These are phyloP conservation scores for Coemansia asiatica DNA, from an alignment of 192 early-diverging fungal species.

Conservation along the genomic window DNA sequence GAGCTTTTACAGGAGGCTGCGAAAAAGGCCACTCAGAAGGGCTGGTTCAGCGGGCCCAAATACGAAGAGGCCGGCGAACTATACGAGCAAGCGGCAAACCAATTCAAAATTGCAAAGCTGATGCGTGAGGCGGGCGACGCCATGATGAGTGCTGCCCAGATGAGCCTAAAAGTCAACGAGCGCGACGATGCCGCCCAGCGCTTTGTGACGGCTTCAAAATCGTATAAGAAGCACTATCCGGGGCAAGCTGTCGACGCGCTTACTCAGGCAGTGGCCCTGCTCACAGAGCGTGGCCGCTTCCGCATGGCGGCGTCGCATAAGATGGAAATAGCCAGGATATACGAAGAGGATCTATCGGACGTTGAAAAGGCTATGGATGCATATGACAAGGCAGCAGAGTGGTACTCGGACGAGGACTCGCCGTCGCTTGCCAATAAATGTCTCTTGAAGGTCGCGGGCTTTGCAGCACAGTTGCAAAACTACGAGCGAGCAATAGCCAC, in stretches of 20 bases:
- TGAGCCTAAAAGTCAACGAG: conserved; percentile 74
- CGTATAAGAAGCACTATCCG: conserved; percentile 83
- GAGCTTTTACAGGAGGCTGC: conserved; percentile 68
- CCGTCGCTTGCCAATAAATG: conserved; percentile 89
- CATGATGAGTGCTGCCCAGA: conserved; percentile 79
- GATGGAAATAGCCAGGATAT: conserved; percentile 91
- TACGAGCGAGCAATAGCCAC: conserved; percentile 87
- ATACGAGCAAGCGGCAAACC: conserved; percentile 87
- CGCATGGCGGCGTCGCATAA: conserved; percentile 88
- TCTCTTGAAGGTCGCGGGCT: conserved; percentile 84
- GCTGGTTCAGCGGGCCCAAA: conserved; percentile 81
- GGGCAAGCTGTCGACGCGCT: conserved; percentile 75
- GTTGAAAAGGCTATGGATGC: conserved; percentile 77
- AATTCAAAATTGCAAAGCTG: conserved; percentile 89
- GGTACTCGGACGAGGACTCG: conserved; percentile 90
- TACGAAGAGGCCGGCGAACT: conserved; percentile 94
- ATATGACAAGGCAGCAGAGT: conserved; percentile 89
- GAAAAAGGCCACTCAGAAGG: conserved; percentile 62
- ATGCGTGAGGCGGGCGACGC: conserved; percentile 95
- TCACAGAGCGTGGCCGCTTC: conserved; percentile 85
- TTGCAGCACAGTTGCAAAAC: conserved; percentile 85
- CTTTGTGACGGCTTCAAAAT: conserved; percentile 86
- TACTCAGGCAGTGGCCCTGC: conserved; percentile 74
- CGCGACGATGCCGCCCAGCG: conserved; percentile 82
- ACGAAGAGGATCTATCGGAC: conserved; percentile 82